These are phyloP conservation scores for Hygrophoropsis aurantiaca DNA, from an alignment of 768 basidiomycete genomes.

Conservation along the genomic window DNA sequence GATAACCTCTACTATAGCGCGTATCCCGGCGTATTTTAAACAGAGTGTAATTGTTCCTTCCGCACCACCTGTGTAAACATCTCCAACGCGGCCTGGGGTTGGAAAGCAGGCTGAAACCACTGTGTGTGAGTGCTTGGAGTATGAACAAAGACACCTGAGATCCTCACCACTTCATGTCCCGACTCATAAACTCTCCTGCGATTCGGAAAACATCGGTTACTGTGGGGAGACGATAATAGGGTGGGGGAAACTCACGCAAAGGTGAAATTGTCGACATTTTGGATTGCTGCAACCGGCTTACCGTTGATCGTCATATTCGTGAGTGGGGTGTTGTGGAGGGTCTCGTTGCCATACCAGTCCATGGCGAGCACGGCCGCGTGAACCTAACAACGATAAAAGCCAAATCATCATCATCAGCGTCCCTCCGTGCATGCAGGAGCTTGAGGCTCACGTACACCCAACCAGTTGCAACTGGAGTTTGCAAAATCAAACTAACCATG, in stretches of 20 bases:
- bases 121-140: not conserved
- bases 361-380: conserved; percentile 40
- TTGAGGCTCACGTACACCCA: conserved; percentile 31
- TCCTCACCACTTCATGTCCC: conserved; percentile 63
- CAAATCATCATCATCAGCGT: not conserved
- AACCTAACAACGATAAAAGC: conserved; percentile 21
- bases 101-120: conserved; percentile 56
- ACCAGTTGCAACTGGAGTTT: conserved; percentile 16
- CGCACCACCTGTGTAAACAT: conserved; percentile 58
- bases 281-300: conserved; percentile 52
- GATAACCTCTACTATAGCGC: too few relatives aligned
- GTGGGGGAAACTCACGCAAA: conserved; percentile 59
- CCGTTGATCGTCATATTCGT: conserved; percentile 59
- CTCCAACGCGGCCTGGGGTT: conserved; percentile 54
- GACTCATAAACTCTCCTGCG: conserved; percentile 54
- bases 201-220: not conserved
- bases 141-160: not conserved
- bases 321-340: conserved; percentile 38
- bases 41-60: conserved; percentile 54
- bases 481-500: too few relatives aligned
- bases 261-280: conserved; percentile 65
- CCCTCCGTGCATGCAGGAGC: not conserved
- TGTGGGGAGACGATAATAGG: too few relatives aligned
- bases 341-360: conserved; percentile 46
- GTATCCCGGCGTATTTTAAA: too few relatives aligned